A percentile compares a stretch with the other conserved stretches of the same genome.
These are phyloP conservation scores for Schizonepeta tenuifolia DNA, from an alignment of 257 asterid genomes.

Conservation along the genomic window DNA sequence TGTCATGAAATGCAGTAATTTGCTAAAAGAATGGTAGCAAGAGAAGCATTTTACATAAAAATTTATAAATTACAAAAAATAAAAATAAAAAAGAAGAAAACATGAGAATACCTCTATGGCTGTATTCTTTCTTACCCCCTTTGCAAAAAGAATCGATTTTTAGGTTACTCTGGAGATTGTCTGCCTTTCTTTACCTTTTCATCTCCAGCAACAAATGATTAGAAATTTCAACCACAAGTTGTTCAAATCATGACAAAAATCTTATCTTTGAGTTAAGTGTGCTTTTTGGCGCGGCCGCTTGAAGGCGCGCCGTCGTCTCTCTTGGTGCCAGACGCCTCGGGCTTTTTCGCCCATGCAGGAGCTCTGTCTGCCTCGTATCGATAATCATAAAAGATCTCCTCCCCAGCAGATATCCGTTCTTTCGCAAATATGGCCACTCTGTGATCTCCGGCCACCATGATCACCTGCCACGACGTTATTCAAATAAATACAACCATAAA, in stretches of 20 bases:
- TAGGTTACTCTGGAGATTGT: constrained; percentile 50
- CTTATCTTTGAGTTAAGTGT: constrained; percentile 40
- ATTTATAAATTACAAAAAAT: constrained; percentile 16
- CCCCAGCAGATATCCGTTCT: constrained; percentile 79
- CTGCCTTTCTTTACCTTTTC: constrained; percentile 21
- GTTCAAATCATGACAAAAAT: constrained; percentile 28
- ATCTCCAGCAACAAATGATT: constrained; percentile 48
- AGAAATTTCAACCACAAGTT: constrained; percentile 38
- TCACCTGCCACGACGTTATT: constrained; percentile 63
- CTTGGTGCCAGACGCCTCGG: constrained; percentile 69
- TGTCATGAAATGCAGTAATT: constrained; percentile 23
- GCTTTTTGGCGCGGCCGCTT: constrained; percentile 52
- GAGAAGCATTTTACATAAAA: constrained; percentile 40
- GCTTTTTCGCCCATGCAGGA: constrained; percentile 94
- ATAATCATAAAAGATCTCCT: constrained; percentile 88
- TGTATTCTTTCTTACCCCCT: constrained; percentile 39
- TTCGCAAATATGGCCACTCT: constrained; percentile 90
- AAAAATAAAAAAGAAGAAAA: not conserved
- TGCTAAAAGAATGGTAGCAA: constrained; percentile 28
- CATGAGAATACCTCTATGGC: not conserved
- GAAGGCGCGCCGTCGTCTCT: constrained; percentile 52
- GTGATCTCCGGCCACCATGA: constrained; percentile 94
- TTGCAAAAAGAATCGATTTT: constrained; percentile 45
- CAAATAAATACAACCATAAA: constrained; percentile 20
- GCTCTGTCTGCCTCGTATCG: constrained; percentile 82